Evolutionary conservation across 2,329 filamentous ascomycete genomes (phyloP), one percentile per base, ranked within the genome.

Genomic region (Aureobasidium sp.): DNA sequence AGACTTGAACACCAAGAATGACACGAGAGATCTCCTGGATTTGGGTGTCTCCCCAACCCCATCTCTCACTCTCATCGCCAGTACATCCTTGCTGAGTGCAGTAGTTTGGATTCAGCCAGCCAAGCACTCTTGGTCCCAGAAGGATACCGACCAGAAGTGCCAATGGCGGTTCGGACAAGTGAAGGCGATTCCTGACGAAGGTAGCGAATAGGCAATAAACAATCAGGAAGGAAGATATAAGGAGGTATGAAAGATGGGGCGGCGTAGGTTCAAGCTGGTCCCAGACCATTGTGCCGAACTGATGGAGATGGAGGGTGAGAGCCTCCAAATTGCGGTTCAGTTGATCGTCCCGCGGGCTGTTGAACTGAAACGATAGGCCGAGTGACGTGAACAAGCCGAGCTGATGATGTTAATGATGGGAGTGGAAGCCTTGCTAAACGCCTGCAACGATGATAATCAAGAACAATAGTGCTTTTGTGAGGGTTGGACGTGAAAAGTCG

Each of bases 141-240:
- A 76, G 44, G 40, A 80, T 78, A 7, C 78, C 78, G 47, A 78
- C 71, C 1, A 79, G 60, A 0, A 78, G 75, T 15, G 78, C 78
- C 22, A 80, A 71, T 5, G 78, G 77, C 5, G 78, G 78, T 67
- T 80, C 78, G 12, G 76, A 78, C 17, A 80, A 73, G 64, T 81
- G 78, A 2, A 80, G 70, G 9, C 76, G 72, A 63, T 80, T 79
- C 39, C 77, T 71, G 62, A 80, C 75, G 66, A 78, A 74, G 45
- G 73, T 69, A 9, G 75, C 75, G 68, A 79, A 79, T 11, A 80
- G 69, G 0, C 76, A 75, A 65, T 80, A 80, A 33, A 69, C 67
- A 58, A 81, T 73, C 19, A 80, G 72, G 66, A 80, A 80, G 12
- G 68, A 69, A 0, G 77, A 75, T 4, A 80, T 69, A 11, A 76